Evolutionary conservation across 2,329 filamentous ascomycete genomes (phyloP), one percentile per base, ranked within the genome.

Genomic region (Tolypocladium capitatum): DNA sequence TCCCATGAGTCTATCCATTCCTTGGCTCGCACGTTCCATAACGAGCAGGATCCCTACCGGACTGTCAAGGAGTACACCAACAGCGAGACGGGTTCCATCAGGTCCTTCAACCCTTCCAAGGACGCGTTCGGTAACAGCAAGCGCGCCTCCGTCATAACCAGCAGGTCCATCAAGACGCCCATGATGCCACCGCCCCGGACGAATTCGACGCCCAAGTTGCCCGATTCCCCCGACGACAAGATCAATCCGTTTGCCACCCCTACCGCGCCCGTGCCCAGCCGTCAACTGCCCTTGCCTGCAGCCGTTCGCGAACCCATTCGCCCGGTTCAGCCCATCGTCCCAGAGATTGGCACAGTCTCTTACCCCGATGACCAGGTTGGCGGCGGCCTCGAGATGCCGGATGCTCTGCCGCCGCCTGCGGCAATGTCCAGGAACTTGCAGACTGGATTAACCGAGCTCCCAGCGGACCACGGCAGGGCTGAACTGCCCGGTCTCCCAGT

Each of bases 1-100:
- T 96, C 91, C 1, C 79, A 80, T 41, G 89, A 95, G 55, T 96
- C 91, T 5, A 73, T 97, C 52, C 82, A 90, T 63, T 94, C 89
- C 3, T 72, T 97, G 54, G 86, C 89, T 27, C 81, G 84, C 47
- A 84, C 83, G 2, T 75, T 91, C 42, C 75, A 81, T 48, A 76
- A 80, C 55, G 77, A 82, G 47, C 84, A 94, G 57, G 91, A 96
- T 63, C 91, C 89, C 33, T 97, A 96, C 67, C 80, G 87, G 45
- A 74, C 74, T 1, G 71, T 82, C 24, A 65, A 67, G 24, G 64
- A 72, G 32, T 83, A 85, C 59, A 68, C 78, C 49, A 65, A 64
- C 45, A 78, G 73, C 55, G 80, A 83, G 49, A 68, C 66, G 46
- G 72, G 65, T 16, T 83, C 79, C 11, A 60, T 81, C 51, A 70